Evolutionary conservation across 2,329 filamentous ascomycete genomes (phyloP).

Genomic region (Aureobasidium sp.): DNA sequence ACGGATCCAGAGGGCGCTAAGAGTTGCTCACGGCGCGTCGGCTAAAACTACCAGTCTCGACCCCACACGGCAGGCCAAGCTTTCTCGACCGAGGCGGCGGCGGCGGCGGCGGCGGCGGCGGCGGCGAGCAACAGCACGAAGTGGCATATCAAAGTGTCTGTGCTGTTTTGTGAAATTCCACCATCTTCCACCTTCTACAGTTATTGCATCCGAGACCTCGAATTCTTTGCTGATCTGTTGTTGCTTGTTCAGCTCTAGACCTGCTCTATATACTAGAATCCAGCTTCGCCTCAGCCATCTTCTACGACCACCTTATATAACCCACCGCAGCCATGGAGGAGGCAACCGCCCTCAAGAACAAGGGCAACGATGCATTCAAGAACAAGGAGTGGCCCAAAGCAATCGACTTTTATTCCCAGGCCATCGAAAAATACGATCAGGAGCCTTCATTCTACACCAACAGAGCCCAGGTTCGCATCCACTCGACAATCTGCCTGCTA

Average conservation of each 20-base stretch:
- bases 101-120: neutral
- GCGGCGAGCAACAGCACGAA: neutral
- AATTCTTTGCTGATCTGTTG: neutral
- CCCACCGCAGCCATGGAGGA: slow-evolving; percentile 29
- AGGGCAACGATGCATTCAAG: slow-evolving; percentile 89
- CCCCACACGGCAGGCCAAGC: neutral
- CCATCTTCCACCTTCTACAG: neutral
- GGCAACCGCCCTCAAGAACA: slow-evolving; percentile 77
- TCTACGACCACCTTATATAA: neutral
- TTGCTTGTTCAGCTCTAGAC: neutral
- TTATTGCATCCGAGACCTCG: neutral
- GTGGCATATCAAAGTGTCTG: neutral
- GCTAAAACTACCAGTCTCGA: neutral
- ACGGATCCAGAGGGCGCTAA: neutral
- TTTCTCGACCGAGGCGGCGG: slow-evolving; percentile 3
- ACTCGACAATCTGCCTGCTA: neutral
- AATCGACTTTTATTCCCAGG: slow-evolving; percentile 74
- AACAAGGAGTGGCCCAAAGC: slow-evolving; percentile 78
- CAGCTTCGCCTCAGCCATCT: neutral
- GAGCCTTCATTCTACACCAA: slow-evolving; percentile 92
- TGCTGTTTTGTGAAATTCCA: slow-evolving; percentile 6
- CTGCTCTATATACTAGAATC: neutral
- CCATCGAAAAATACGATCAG: slow-evolving; percentile 72
- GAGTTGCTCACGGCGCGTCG: neutral
- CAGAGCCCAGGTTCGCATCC: slow-evolving; percentile 68